Evolutionary conservation across 148 eudicot species (phyloP), one percentile per base, ranked within the genome.

Genomic region (Amaranthus hypochondriacus): DNA sequence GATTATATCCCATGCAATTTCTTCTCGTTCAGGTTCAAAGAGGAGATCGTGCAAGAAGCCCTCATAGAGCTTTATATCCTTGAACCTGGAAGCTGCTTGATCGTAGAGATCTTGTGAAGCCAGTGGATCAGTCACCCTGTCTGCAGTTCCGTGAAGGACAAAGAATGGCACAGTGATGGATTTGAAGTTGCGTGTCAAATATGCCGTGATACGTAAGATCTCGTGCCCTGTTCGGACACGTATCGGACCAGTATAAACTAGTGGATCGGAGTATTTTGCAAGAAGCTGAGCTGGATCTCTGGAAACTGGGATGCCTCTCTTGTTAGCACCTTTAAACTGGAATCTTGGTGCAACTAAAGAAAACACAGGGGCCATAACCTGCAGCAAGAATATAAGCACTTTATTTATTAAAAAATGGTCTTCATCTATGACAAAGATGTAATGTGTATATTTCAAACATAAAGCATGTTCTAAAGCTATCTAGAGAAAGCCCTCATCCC

Each of bases 11-110:
- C 84, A 89, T 5, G 82, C 93, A 68, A 95, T 81, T 78, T 86
- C 96, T 83, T 95, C 96, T 2, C 96, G 87, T 74, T 95, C 99
- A 11, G 99, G 99, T 79, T 95, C 99, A 50, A 95, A 95, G 6
- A 95, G 90, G 42, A 95, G 96, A 79, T 95, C 99, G 39, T 95
- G 99, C 79, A 95, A 80, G 80, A 88, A 89, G 43, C 97, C 99
- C 11, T 92, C 93, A 18, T 92, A 95, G 48, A 95, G 90, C 79
- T 89, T 95, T 48, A 95, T 92, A 77, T 82, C 89, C 84, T 95
- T 95, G 79, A 82, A 87, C 77, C 66, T 75, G 28, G 99, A 95
- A 0, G 94, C 63, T 1, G 99, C 96, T 80, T 87, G 83, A 13
- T 83, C 74, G 86, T 84, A 92, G 79, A 92, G 75, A 59, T 89